Evolutionary conservation across 2,329 filamentous ascomycete species (phyloP).

Genomic region (Geosmithia morbida): DNA sequence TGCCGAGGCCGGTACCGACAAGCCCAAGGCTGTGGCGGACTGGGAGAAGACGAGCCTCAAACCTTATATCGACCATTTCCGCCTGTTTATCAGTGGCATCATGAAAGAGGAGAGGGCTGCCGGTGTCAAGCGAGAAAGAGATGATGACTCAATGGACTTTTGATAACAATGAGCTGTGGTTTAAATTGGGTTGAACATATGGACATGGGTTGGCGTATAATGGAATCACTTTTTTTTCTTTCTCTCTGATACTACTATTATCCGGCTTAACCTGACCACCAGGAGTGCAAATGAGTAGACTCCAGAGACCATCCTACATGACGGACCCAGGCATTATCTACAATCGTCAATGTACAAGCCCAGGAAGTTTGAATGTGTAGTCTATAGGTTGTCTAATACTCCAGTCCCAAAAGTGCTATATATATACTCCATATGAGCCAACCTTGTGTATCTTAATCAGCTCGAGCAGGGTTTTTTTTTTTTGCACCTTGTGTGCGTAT

Average conservation of each 20-base stretch:
- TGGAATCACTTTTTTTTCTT: neutral
- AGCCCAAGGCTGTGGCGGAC: slow-evolving; percentile 43
- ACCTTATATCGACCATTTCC: slow-evolving; percentile 84
- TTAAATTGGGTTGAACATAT: neutral
- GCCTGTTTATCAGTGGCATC: slow-evolving; percentile 61
- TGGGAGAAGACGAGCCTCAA: slow-evolving; percentile 96
- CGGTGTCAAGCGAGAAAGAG: slow-evolving; percentile 40
- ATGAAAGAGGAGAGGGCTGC: slow-evolving; percentile 59
- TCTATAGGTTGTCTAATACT: too few relatives aligned
- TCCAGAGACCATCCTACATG: too few relatives aligned
- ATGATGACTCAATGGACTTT: slow-evolving; percentile 39
- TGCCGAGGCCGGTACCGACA: slow-evolving; percentile 25
- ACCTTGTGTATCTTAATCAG: too few relatives aligned
- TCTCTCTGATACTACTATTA: neutral
- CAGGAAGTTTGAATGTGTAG: too few relatives aligned
- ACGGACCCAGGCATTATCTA: too few relatives aligned
- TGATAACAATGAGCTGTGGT: slow-evolving; percentile 10
- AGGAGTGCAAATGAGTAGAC: too few relatives aligned
- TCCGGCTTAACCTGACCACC: too few relatives aligned
- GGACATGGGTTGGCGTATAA: neutral
- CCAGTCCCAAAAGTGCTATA: neutral
- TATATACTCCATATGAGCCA: neutral
- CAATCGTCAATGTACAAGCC: too few relatives aligned
- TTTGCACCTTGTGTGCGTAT: too few relatives aligned
- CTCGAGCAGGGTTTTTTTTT: too few relatives aligned